Evolutionary conservation across 257 asterid species (phyloP), one percentile per base, ranked within the genome.

Genomic region (Capsicum baccatum): DNA sequence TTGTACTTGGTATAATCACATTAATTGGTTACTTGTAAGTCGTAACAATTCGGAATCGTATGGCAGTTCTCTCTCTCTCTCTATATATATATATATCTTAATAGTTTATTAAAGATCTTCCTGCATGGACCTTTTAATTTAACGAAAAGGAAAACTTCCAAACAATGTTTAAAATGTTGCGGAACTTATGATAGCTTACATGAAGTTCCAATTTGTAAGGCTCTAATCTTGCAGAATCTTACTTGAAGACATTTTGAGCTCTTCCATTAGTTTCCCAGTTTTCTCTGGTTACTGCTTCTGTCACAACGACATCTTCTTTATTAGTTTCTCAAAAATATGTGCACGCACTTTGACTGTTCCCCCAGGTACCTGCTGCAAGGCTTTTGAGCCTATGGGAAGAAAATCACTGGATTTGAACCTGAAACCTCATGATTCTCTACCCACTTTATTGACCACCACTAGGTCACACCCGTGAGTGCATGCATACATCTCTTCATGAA

Each of bases 401-500:
- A 69, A 69, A 42, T 69, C 35, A 17, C 35, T 13, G 42, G 17
- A 55, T 55, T 56, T 14, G 62, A 56, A 56, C 62, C 17, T 16
- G n/a, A 56, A 17, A 56, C 33, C 15, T 69, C 79, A 16, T 42
- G 79, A 69, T 69, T 69, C 56, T 21, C 15, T 6, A 3, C 6
- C 55, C 26, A 69, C 54, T 15, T 69, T 9, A 68, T 68, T 68
- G 78, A 69, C 78, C 78, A 69, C 78, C 78, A 42, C 13, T 7
- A 68, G 76, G 76, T 15, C 54, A 39, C 79, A 69, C 21, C 55
- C 33, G 42, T 17, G 55, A 52, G 9, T 78, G 15, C 19, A 78
- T 74, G 21, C 47, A 74, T 74, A 21, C 21, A 74, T 74, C 81
- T 74, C 76, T 50, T 52, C 62, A 52, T 78, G 64, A 78, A 54